These are phyloP conservation scores for Breynia disticha DNA, from an alignment of 441 rosid genomes.

Conservation along the genomic window DNA sequence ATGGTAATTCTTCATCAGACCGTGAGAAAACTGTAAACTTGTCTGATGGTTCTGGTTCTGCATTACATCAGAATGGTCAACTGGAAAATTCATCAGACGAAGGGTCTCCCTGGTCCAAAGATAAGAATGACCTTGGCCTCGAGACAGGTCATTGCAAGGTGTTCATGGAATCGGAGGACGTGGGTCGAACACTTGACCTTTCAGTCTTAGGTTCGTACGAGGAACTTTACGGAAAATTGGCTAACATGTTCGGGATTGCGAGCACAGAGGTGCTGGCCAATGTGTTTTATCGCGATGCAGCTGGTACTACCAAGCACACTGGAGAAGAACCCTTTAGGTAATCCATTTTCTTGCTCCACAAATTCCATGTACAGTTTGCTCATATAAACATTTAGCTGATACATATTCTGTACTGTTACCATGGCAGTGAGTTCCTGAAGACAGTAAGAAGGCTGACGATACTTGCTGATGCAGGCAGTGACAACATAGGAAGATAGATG, in stretches of 20 bases:
- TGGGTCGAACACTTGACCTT: slow-evolving; percentile 72
- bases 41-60: slow-evolving; percentile 46
- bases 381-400: not conserved
- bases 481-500: slow-evolving; percentile 45
- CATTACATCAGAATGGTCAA: slow-evolving; percentile 30
- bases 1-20: slow-evolving; percentile 34
- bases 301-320: slow-evolving; percentile 43
- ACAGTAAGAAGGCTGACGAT: slow-evolving; percentile 72
- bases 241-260: slow-evolving; percentile 56
- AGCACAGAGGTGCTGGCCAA: slow-evolving; percentile 49
- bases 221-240: slow-evolving; percentile 52
- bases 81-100: slow-evolving; percentile 43
- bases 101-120: slow-evolving; percentile 48
- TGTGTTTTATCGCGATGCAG: slow-evolving; percentile 53
- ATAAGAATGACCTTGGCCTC: slow-evolving; percentile 26
- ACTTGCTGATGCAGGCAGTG: slow-evolving; percentile 51
- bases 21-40: slow-evolving; percentile 33
- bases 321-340: slow-evolving; percentile 93
- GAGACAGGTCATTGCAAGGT: slow-evolving; percentile 81
- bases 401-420: not conserved
- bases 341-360: too few relatives aligned
- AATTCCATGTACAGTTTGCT: not conserved
- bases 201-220: slow-evolving; percentile 64
- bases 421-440: slow-evolving; percentile 65
- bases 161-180: slow-evolving; percentile 77